Percentiles rank a stretch among this genome's conserved stretches.
phyloP scores from a whole-genome alignment of 1,284 basidiomycete genomes.

The Heterobasidion occidentale region DNA sequence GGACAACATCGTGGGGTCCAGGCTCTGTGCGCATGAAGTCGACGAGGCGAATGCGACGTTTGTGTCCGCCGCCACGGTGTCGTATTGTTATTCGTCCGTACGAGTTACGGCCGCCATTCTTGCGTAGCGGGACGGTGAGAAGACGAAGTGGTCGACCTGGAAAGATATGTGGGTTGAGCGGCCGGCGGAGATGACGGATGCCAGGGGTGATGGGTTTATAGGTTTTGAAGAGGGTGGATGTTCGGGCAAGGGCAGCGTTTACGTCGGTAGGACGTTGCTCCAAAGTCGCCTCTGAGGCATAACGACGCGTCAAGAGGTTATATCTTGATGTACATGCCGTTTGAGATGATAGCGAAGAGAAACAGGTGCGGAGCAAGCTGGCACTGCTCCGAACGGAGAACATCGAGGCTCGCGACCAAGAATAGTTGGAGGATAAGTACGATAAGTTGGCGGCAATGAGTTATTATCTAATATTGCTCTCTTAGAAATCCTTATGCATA shows the following conservation, averaged over 20 bases:
- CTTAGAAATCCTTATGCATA: too few species aligned
- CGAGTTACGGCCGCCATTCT: conserved; percentile 82
- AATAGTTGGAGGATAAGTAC: background rate
- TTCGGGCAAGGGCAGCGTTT: conserved; percentile 28
- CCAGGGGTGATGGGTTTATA: conserved; percentile 86
- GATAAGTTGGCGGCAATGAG: too few species aligned
- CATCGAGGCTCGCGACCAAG: conserved; percentile 5
- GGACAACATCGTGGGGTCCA: conserved; percentile 83
- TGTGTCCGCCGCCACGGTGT: conserved; percentile 88
- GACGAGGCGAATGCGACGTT: conserved; percentile 76
- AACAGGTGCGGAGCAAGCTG: conserved; percentile 8
- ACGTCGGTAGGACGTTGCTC: conserved; percentile 20
- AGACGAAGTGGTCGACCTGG: conserved; percentile 77
- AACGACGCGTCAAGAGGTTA: conserved; percentile 1
- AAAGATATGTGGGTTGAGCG: conserved; percentile 78
- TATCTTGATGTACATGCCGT: background rate
- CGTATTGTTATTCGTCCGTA: conserved; percentile 87
- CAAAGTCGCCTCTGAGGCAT: conserved; percentile 23
- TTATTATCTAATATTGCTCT: too few species aligned
- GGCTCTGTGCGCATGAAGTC: conserved; percentile 78
- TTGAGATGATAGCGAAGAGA: background rate
- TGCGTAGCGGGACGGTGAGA: conserved; percentile 79
- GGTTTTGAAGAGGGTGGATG: conserved; percentile 69
- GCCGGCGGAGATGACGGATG: conserved; percentile 81
- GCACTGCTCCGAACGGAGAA: conserved; percentile 10